Evolutionary conservation across 2,329 filamentous ascomycete genomes (phyloP).

Genomic region (Akanthomyces muscarius): DNA sequence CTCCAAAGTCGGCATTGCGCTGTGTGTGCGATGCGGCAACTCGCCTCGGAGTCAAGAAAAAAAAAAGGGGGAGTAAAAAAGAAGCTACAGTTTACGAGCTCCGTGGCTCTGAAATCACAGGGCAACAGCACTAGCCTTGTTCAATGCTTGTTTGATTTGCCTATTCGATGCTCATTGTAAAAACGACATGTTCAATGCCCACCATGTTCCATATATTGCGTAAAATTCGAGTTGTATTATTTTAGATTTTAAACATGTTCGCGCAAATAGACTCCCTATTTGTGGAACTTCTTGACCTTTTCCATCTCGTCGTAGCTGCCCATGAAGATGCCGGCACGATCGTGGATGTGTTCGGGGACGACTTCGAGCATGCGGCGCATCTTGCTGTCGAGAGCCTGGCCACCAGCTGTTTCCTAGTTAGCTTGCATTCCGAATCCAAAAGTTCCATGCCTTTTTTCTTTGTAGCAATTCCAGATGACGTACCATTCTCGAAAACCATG

Average conservation of each 20-base stretch:
- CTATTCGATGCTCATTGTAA: neutral
- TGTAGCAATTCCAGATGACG: conserved; percentile 31
- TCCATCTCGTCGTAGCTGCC: conserved; percentile 93
- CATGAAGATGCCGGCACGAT: conserved; percentile 92
- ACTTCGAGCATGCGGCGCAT: conserved; percentile 90
- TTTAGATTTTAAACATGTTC: neutral
- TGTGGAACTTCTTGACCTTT: conserved; percentile 82
- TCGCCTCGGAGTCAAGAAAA: too few relatives aligned
- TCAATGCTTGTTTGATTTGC: too few relatives aligned
- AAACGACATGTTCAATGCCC: neutral
- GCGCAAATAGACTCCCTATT: neutral
- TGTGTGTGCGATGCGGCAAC: too few relatives aligned
- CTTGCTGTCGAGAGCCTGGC: conserved; percentile 84
- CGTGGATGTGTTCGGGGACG: conserved; percentile 88
- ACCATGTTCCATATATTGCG: neutral
- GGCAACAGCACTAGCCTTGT: too few relatives aligned
- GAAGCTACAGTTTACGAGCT: too few relatives aligned
- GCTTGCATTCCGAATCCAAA: neutral
- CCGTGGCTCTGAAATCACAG: too few relatives aligned
- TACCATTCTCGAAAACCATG: conserved; percentile 97
- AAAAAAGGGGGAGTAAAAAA: too few relatives aligned
- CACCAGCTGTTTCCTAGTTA: conserved; percentile 61
- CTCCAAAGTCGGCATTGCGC: too few relatives aligned
- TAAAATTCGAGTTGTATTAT: neutral
- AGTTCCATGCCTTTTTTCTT: neutral